phyloP scores from a whole-genome alignment of 164 flowering plant genomes.

The Berberis vulgaris region DNA sequence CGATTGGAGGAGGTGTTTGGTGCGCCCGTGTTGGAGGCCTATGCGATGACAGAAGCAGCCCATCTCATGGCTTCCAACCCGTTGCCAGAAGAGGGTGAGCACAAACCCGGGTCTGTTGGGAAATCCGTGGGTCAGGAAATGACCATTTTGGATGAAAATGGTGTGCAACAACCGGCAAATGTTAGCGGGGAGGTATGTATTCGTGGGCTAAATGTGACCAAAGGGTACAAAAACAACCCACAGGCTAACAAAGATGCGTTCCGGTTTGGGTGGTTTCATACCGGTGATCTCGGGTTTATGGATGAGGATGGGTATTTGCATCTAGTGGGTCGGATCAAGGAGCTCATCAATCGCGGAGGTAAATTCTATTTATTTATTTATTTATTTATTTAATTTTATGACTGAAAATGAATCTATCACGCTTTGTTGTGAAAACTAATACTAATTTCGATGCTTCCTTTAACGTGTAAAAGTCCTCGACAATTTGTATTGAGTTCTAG shows the following conservation, averaged over 20 bases:
- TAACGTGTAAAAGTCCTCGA: too few relatives aligned
- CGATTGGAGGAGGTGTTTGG: constrained; percentile 71
- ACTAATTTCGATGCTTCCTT: too few relatives aligned
- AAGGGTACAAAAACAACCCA: constrained; percentile 80
- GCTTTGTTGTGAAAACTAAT: too few relatives aligned
- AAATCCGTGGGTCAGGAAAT: constrained; percentile 80
- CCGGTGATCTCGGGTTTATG: constrained; percentile 77
- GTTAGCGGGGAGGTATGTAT: constrained; percentile 83
- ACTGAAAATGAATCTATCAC: too few relatives aligned
- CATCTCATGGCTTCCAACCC: constrained; percentile 78
- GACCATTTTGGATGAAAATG: constrained; percentile 63
- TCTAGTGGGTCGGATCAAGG: constrained; percentile 94
- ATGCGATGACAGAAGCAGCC: constrained; percentile 80
- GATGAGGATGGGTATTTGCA: constrained; percentile 82
- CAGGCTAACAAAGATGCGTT: constrained; percentile 71
- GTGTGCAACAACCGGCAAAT: constrained; percentile 30
- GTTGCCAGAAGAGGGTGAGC: constrained; percentile 60
- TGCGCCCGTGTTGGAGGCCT: constrained; percentile 90
- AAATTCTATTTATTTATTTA: constrained; percentile 1
- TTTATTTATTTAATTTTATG: too few relatives aligned
- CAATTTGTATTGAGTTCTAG: too few relatives aligned
- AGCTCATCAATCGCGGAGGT: constrained; percentile 98
- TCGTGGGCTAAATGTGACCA: constrained; percentile 78
- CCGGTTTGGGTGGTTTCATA: constrained; percentile 87
- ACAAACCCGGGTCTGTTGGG: constrained; percentile 88